Conservation (phyloP, 78 protist species). For the Anaeramoeba flamelloides region DNA sequence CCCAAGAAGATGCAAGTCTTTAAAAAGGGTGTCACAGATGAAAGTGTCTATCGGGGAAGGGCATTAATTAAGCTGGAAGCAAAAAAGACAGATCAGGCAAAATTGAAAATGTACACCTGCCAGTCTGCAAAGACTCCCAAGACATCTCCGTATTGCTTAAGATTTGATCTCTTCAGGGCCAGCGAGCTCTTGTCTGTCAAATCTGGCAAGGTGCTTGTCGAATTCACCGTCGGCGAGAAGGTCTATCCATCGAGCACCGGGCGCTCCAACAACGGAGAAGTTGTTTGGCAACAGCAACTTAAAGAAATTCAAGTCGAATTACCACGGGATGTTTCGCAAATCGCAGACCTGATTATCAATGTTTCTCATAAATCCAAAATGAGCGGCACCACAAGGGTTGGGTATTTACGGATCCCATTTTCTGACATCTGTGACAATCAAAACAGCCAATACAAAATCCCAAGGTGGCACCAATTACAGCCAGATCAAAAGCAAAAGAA, state of each 20-base stretch:
- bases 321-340: slow-evolving; percentile 10
- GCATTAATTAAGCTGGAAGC: slow-evolving; percentile 22
- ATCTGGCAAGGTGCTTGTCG: background rate
- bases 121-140: background rate
- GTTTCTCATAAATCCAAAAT: background rate
- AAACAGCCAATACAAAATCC: background rate
- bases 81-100: background rate
- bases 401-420: background rate
- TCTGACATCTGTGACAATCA: no score
- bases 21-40: slow-evolving; percentile 1
- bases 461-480: slow-evolving; percentile 3
- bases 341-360: slow-evolving; percentile 7
- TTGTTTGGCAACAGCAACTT: slow-evolving; percentile 5
- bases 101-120: background rate
- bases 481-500: background rate
- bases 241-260: background rate
- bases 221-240: slow-evolving; percentile 3
- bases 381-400: background rate
- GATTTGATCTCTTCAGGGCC: slow-evolving; percentile 19
- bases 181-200: background rate
- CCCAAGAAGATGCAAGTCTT: slow-evolving; percentile 4
- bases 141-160: background rate
- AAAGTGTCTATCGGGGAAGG: slow-evolving; percentile 9
- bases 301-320: background rate
- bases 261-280: slow-evolving; percentile 1